Evolutionary conservation across 345 rosid species (phyloP).

Genomic region (Eucalyptus sp.): DNA sequence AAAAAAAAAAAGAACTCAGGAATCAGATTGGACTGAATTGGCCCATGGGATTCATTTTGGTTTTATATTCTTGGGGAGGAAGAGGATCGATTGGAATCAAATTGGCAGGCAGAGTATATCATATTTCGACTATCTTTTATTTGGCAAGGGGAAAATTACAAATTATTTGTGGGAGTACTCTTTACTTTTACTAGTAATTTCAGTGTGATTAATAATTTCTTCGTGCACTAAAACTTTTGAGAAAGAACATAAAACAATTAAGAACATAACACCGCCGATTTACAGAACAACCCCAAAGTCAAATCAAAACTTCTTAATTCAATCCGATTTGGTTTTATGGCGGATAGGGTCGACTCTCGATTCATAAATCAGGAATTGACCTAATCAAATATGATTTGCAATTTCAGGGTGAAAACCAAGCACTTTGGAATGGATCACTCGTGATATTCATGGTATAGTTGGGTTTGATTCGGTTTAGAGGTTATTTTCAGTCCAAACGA

Average conservation of each 20-base stretch:
- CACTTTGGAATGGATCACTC: background rate
- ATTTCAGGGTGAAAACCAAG: background rate
- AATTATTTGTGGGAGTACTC: too few relatives aligned
- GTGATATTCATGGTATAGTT: background rate
- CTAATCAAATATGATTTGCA: background rate
- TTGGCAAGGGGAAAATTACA: background rate
- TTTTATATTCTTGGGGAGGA: background rate
- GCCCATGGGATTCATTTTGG: background rate
- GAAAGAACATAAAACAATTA: background rate
- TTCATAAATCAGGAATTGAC: background rate
- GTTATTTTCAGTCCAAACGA: background rate
- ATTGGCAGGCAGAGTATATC: background rate
- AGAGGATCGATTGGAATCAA: too few relatives aligned
- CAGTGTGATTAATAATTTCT: background rate
- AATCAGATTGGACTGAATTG: background rate
- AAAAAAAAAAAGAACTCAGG: too few relatives aligned
- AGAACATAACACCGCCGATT: background rate
- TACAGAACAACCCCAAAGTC: background rate
- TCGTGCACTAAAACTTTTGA: background rate
- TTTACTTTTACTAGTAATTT: too few relatives aligned
- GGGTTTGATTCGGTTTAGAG: background rate
- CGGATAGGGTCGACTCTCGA: background rate
- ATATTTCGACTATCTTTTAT: too few relatives aligned
- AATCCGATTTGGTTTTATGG: background rate
- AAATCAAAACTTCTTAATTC: too few relatives aligned